Conservation (phyloP, 1,139 yeast species). For the Hyphopichia fennica region DNA sequence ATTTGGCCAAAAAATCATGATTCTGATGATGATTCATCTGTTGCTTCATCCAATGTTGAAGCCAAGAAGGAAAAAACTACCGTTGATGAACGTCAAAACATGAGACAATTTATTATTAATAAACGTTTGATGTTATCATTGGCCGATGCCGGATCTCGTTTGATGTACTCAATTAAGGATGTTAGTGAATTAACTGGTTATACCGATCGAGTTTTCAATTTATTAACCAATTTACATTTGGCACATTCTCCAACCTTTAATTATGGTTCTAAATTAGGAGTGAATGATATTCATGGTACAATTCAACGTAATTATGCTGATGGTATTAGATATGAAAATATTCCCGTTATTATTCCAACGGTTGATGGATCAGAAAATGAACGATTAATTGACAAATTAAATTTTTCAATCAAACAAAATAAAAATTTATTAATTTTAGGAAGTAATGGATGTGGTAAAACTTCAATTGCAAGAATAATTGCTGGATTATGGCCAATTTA, state of each 20-base stretch:
- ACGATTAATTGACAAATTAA: constrained; percentile 55
- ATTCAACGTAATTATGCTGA: constrained; percentile 69
- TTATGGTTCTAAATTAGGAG: constrained; percentile 58
- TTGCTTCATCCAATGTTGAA: background rate
- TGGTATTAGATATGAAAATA: constrained; percentile 79
- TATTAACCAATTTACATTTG: constrained; percentile 74
- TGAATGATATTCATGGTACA: constrained; percentile 70
- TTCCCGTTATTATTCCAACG: constrained; percentile 80
- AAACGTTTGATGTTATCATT: constrained; percentile 85
- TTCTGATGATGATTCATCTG: constrained; percentile 3
- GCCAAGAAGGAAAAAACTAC: background rate
- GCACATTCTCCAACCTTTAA: constrained; percentile 73
- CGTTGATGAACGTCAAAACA: constrained; percentile 52
- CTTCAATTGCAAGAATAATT: constrained; percentile 78
- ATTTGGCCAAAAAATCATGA: constrained; percentile 29
- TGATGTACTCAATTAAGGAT: constrained; percentile 94
- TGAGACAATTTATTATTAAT: constrained; percentile 88
- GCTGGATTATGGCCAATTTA: constrained; percentile 94
- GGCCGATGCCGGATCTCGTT: constrained; percentile 95
- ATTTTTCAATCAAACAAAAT: constrained; percentile 63
- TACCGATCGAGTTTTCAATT: constrained; percentile 79
- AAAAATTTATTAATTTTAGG: constrained; percentile 82
- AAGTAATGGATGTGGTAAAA: constrained; percentile 87
- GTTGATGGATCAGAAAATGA: constrained; percentile 53
- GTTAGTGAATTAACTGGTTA: constrained; percentile 90